Conservation (phyloP, 176 grass and related monocot species). For the Oropetium thomaeum region DNA sequence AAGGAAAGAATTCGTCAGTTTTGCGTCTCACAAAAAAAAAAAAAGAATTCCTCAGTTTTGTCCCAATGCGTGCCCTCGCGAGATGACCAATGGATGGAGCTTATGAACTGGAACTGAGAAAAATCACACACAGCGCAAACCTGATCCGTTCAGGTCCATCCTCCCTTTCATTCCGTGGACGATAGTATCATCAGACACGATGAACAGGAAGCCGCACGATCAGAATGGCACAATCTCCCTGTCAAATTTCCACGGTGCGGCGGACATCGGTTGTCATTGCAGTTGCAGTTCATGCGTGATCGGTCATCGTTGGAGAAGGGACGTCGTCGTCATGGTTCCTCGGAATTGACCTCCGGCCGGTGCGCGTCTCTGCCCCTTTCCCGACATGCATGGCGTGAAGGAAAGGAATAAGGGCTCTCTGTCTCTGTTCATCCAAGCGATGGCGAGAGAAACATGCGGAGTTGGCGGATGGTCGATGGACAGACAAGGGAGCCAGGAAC, state of each 20-base stretch:
- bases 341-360: background rate
- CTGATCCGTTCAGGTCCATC: slow-evolving; percentile 36
- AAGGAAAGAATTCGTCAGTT: background rate
- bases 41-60: background rate
- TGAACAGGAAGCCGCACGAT: slow-evolving; percentile 19
- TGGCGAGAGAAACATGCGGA: slow-evolving; percentile 9
- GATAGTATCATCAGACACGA: slow-evolving; percentile 63
- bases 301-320: slow-evolving; percentile 23
- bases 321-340: background rate
- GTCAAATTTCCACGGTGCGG: background rate
- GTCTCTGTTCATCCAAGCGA: slow-evolving; percentile 2
- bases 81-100: background rate
- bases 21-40: too few relatives aligned
- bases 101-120: background rate
- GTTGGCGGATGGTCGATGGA: background rate
- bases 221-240: background rate
- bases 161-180: slow-evolving; percentile 69
- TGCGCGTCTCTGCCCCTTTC: background rate
- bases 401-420: too few relatives aligned
- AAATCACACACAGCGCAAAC: background rate
- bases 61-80: background rate
- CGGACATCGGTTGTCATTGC: slow-evolving; percentile 24
- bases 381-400: slow-evolving; percentile 14
- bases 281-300: slow-evolving; percentile 35
- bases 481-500: background rate